Evolutionary conservation across 148 eudicot genomes (phyloP), one percentile per base, ranked within the genome.

Genomic region (Vaccinium darrowii): DNA sequence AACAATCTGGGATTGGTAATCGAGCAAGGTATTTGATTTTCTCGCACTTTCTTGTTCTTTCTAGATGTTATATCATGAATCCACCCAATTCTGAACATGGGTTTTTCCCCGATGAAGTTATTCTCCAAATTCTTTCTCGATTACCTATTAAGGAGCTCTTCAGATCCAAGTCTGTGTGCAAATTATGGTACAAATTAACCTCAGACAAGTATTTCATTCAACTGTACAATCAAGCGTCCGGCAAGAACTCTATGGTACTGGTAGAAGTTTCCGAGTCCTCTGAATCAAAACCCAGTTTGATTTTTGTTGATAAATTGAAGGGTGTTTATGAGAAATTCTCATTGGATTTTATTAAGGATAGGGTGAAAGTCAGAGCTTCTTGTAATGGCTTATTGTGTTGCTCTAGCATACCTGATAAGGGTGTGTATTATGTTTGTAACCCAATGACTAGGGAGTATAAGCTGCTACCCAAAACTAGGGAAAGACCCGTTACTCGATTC

Each of bases 361-460:
- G 98, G 89, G 94, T 97, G 76, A 94, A 88, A 83, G 89, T 97
- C 84, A 90, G 98, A 84, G 98, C 99, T 30, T 95, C 96, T 65
- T 97, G 98, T 87, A 92, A 95, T 91, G 99, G 99, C 0, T 91
- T 97, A 84, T 89, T 97, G 85, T 95, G 99, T 74, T 97, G 98
- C 80, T 93, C 96, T 12, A 95, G 99, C 86, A 90, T 94, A 27
- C 95, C 96, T 57, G 93, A 94, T 86, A 95, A 93, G 88, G 99
- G 98, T 75, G 93, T 95, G 60, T 95, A 95, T 86, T 97, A 97
- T 87, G 94, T 97, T 1, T 97, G 98, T 84, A 97, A 97, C 84
- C 99, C 99, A 5, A 89, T 92, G 88, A 95, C 98, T 80, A 94
- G 90, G 79, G 88, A 91, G 87, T 94, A 75, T 79, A 97, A 83